Evolutionary conservation across 2,329 filamentous ascomycete genomes (phyloP).

Genomic region (Fusarium algeriense): DNA sequence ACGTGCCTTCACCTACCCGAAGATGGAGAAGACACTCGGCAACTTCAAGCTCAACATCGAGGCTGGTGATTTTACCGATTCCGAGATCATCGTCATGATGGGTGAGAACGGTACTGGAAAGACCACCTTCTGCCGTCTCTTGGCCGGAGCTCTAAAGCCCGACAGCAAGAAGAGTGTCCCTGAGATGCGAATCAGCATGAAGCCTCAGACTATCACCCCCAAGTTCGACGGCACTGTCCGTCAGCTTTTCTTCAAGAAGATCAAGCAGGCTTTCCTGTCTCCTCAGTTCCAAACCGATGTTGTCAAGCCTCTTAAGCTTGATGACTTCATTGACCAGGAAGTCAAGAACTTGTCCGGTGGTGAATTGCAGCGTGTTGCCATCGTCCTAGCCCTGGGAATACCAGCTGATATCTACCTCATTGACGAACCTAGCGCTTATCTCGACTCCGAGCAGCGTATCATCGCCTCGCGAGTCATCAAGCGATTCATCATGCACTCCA

Average conservation of each 20-base stretch:
- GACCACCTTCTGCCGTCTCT: slow-evolving; percentile 97
- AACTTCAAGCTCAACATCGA: slow-evolving; percentile 88
- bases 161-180: slow-evolving; percentile 84
- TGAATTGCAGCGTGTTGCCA: slow-evolving; percentile 99
- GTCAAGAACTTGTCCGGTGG: slow-evolving; percentile 99
- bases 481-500: slow-evolving; percentile 99
- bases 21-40: slow-evolving; percentile 93
- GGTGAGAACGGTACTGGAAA: slow-evolving; percentile 99
- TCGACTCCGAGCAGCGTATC: slow-evolving; percentile 99
- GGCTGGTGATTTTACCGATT: slow-evolving; percentile 90
- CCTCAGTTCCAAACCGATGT: slow-evolving; percentile 99
- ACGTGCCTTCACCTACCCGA: slow-evolving; percentile 87
- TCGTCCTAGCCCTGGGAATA: slow-evolving; percentile 94
- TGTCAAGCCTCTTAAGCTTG: slow-evolving; percentile 98
- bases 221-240: slow-evolving; percentile 98
- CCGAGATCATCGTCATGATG: slow-evolving; percentile 99
- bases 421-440: slow-evolving; percentile 96
- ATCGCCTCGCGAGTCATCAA: slow-evolving; percentile 98
- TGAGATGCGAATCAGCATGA: slow-evolving; percentile 98
- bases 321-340: slow-evolving; percentile 99
- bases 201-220: slow-evolving; percentile 98
- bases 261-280: slow-evolving; percentile 94
- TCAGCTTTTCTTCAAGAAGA: slow-evolving; percentile 99
- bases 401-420: slow-evolving; percentile 99
- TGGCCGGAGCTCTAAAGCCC: slow-evolving; percentile 93